Conservation (phyloP, 306 rosid species). For the Gynostemma pentaphyllum region DNA sequence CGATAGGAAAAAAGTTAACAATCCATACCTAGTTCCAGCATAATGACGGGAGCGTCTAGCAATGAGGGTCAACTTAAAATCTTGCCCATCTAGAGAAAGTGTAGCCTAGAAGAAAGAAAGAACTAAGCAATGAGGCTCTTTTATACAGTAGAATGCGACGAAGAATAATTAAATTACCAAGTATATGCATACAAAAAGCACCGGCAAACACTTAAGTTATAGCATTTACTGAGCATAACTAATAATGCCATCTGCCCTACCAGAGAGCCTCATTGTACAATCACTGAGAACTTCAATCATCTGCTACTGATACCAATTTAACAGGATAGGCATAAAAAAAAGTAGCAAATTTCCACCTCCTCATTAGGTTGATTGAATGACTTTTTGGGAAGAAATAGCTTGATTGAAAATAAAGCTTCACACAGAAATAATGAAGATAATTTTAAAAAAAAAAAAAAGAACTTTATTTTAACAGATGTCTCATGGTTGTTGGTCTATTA, state of each 20-base stretch:
- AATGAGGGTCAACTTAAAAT: slow-evolving; percentile 56
- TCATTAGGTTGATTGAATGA: neutral
- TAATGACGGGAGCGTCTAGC: slow-evolving; percentile 96
- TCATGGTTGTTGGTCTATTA: too few species aligned
- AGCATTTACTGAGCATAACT: neutral
- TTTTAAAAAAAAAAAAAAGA: neutral
- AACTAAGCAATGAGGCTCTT: slow-evolving; percentile 19
- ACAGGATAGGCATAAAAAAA: neutral
- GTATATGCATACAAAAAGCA: neutral
- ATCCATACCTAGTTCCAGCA: slow-evolving; percentile 83
- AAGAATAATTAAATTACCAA: neutral
- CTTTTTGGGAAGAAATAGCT: too few species aligned
- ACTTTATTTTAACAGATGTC: too few species aligned
- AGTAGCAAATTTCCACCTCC: neutral
- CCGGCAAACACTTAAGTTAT: neutral
- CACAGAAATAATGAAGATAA: too few species aligned
- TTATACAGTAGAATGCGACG: slow-evolving; percentile 4
- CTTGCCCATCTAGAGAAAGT: slow-evolving; percentile 52
- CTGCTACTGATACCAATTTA: neutral
- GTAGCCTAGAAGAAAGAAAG: slow-evolving; percentile 40
- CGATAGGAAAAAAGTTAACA: neutral
- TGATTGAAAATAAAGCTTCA: too few species aligned
- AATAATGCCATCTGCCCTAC: neutral
- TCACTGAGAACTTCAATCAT: neutral
- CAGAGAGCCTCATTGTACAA: neutral